Evolutionary conservation across 768 basidiomycete genomes (phyloP), one percentile per base, ranked within the genome.

Genomic region (Nidula microcarpa): DNA sequence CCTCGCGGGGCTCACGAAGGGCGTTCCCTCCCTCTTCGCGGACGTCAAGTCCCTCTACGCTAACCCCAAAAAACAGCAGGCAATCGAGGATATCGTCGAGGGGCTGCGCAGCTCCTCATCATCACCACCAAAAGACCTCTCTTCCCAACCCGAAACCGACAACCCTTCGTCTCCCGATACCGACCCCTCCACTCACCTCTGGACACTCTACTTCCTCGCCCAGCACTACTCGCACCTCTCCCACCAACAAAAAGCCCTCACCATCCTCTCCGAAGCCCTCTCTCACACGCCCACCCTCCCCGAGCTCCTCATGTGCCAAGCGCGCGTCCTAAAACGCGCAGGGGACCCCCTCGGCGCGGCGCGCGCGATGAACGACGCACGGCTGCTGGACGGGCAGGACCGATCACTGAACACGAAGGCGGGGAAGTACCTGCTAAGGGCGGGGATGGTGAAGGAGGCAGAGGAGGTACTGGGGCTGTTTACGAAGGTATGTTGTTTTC

Each of bases 151-250:
- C 30, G 47, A 59, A 6, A 55, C 62, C 30, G 47, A 59, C 5
- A 55, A 67, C 0, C 54, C 65, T 7, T 54, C 65, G 7, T 56
- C 68, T 11, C 47, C 60, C 11, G 57, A 66, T 17, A 57, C 73
- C 30, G 85, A 87, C 43, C 94, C 96, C 1, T 85, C 92, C 4
- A 85, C 83, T 13, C 89, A 96, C 60, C 80, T 98, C 9, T 99
- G 97, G 97, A 86, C 89, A 8, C 81, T 98, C 37, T 98, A 96
- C 73, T 97, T 90, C 77, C 86, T 98, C 48, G 87, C 94, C 0
- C 92, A 96, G 60, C 94, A 95, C 64, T 78, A 91, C 62, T 89
- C 91, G 0, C 81, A 79, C 63, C 72, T 91, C 1, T 75, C 77
- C 0, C 74, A 77, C 39, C 73, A 74, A 23, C 58, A 62, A 47